Evolutionary conservation across 2,329 filamentous ascomycete species (phyloP).

Genomic region (Scedosporium dehoogii): DNA sequence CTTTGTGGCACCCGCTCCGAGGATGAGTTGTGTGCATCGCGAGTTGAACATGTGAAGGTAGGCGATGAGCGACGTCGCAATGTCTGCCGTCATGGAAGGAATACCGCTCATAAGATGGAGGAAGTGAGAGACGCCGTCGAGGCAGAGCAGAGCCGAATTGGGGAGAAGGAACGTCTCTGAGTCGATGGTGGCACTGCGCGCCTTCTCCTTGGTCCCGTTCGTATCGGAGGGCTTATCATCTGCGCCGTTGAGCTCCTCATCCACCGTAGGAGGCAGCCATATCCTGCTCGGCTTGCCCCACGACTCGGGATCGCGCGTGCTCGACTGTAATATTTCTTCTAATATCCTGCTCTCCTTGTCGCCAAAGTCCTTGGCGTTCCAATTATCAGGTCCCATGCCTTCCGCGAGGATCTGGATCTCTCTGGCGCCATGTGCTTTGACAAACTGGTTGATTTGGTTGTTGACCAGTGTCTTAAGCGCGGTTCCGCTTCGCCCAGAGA

Average conservation of each 20-base stretch:
- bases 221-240: no score
- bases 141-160: slow-evolving; percentile 68
- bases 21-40: slow-evolving; percentile 87
- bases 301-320: slow-evolving; percentile 56
- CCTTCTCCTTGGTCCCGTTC: slow-evolving; percentile 44
- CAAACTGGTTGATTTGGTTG: slow-evolving; percentile 71
- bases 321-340: slow-evolving; percentile 55
- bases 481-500: slow-evolving; percentile 69
- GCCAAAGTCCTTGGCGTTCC: slow-evolving; percentile 67
- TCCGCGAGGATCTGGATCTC: slow-evolving; percentile 67
- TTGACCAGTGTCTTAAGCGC: slow-evolving; percentile 72
- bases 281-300: slow-evolving; percentile 56
- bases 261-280: slow-evolving; percentile 37
- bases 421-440: slow-evolving; percentile 58
- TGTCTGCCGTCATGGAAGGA: slow-evolving; percentile 78
- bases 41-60: slow-evolving; percentile 94
- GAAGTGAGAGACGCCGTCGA: slow-evolving; percentile 74
- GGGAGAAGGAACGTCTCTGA: slow-evolving; percentile 80
- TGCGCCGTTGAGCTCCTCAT: slow-evolving; percentile 20
- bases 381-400: slow-evolving; percentile 71
- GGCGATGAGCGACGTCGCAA: slow-evolving; percentile 68
- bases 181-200: slow-evolving; percentile 67
- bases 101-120: slow-evolving; percentile 75
- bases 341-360: slow-evolving; percentile 51
- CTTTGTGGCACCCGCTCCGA: slow-evolving; percentile 83